Evolutionary conservation across 208 protist species (phyloP), one percentile per base, ranked within the genome.

Genomic region (Wallacemonas sp.): DNA sequence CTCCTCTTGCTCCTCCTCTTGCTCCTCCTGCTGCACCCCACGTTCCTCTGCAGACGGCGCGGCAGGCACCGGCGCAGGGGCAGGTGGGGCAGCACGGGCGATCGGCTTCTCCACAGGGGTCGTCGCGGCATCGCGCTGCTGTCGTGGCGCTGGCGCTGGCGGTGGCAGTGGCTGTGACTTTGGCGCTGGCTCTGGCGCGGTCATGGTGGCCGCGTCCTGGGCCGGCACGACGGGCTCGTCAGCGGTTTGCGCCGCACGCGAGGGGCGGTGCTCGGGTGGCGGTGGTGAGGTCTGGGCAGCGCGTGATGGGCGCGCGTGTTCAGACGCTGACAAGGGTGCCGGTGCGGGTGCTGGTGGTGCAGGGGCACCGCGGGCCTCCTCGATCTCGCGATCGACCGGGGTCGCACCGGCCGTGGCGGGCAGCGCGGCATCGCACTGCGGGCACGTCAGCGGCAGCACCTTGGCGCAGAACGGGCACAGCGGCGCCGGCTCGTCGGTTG

Each of bases 401-500:
- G 29, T 58, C 19, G 49, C 34, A 1, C 48, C 48, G 4, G 52
- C 52, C 32, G 52, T 58, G 52, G 52, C 52, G 32, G 52, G 49
- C 48, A 47, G 49, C 36, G 29, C 12, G 1, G 64, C 34, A 27
- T 41, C 27, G 64, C 64, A 69, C 17, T 27, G 33, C 11, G 49
- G 64, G 39, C 64, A 69, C 19, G 29, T 17, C 12, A 36, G 49
- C 16, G 49, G 49, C 4, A 33, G 64, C 29, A 46, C 64, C 9
- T 65, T 17, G 1, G 6, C 19, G 60, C 60, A 65, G 60, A 54
- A 54, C 38, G 60, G 60, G 43, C 60, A 65, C 41, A 48, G 43
- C 1, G 60, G 60, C 16, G 60, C 60, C 6, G 60, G 52, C 12
- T 54, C 41, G 43, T 30, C 60, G 21, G 41, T 52, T 16, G 38